Evolutionary conservation across 1,284 basidiomycete species (phyloP).

Genomic region (Salmacisia buchloeana): DNA sequence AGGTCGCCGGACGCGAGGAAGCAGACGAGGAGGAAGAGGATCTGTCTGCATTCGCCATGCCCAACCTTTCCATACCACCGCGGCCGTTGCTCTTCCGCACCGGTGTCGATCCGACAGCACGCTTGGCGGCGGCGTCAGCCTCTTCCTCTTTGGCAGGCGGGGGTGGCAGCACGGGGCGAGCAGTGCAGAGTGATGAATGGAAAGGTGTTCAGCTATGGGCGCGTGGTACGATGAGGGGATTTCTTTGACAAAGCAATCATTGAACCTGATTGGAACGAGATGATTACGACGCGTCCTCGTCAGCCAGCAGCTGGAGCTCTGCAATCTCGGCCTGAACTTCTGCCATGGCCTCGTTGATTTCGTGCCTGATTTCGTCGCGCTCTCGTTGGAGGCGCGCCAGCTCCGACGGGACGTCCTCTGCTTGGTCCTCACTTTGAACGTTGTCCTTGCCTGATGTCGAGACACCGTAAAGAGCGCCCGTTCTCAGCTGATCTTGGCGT

Average conservation of each 20-base stretch:
- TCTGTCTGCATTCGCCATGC: neutral
- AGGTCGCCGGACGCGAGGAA: neutral
- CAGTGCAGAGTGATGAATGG: neutral
- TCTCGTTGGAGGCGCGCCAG: neutral
- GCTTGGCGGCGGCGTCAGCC: neutral
- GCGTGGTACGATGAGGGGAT: neutral
- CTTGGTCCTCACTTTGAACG: neutral
- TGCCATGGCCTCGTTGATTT: slow-evolving; percentile 4
- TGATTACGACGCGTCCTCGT: neutral
- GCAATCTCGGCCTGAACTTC: slow-evolving; percentile 4
- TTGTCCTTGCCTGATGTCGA: neutral
- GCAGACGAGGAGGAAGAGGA: neutral
- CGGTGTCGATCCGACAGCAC: neutral
- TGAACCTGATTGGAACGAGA: too few species aligned
- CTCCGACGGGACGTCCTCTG: neutral
- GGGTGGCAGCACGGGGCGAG: too few species aligned
- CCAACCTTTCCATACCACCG: neutral
- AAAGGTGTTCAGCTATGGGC: slow-evolving; percentile 3
- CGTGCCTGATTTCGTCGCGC: neutral
- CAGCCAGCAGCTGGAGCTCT: neutral
- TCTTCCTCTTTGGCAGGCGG: too few species aligned
- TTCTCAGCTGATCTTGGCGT: neutral
- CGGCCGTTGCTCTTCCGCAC: neutral
- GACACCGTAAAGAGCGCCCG: neutral
- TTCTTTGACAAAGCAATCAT: too few species aligned